Evolutionary conservation across 495 filamentous ascomycete species (phyloP).

Genomic region (Daldinia childiae): DNA sequence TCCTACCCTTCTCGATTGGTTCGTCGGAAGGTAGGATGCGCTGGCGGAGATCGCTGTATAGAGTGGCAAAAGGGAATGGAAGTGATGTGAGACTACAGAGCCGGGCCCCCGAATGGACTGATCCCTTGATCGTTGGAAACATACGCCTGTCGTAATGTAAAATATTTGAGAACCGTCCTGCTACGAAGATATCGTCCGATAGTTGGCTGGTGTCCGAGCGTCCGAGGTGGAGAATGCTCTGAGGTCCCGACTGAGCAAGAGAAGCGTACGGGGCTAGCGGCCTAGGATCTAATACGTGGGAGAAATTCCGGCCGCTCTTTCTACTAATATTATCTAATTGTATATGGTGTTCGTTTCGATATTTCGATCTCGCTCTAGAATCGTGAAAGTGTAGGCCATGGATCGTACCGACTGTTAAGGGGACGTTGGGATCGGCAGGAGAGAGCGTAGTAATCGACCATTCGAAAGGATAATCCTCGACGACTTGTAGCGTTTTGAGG

Average conservation of each 20-base stretch:
- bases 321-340: slow-evolving; percentile 48
- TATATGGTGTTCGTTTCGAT: slow-evolving; percentile 38
- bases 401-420: slow-evolving; percentile 87
- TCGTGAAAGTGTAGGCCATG: slow-evolving; percentile 87
- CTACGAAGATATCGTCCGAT: slow-evolving; percentile 78
- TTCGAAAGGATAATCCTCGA: slow-evolving; percentile 77
- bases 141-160: slow-evolving; percentile 87
- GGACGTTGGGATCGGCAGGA: slow-evolving; percentile 73
- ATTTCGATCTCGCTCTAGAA: slow-evolving; percentile 58
- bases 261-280: slow-evolving; percentile 70
- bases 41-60: slow-evolving; percentile 63
- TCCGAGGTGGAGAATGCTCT: slow-evolving; percentile 81
- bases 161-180: slow-evolving; percentile 89
- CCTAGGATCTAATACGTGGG: slow-evolving; percentile 44
- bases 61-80: slow-evolving; percentile 70
- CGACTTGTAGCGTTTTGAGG: slow-evolving; percentile 75
- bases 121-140: slow-evolving; percentile 80
- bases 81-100: slow-evolving; percentile 80
- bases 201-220: slow-evolving; percentile 60
- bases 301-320: slow-evolving; percentile 48
- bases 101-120: slow-evolving; percentile 83
- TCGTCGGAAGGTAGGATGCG: slow-evolving; percentile 62
- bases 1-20: slow-evolving; percentile 61
- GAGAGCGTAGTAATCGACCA: slow-evolving; percentile 88
- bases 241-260: slow-evolving; percentile 81